These are phyloP conservation scores for Leucocoprinus sp. DNA, from an alignment of 768 basidiomycete species.

Conservation along the genomic window DNA sequence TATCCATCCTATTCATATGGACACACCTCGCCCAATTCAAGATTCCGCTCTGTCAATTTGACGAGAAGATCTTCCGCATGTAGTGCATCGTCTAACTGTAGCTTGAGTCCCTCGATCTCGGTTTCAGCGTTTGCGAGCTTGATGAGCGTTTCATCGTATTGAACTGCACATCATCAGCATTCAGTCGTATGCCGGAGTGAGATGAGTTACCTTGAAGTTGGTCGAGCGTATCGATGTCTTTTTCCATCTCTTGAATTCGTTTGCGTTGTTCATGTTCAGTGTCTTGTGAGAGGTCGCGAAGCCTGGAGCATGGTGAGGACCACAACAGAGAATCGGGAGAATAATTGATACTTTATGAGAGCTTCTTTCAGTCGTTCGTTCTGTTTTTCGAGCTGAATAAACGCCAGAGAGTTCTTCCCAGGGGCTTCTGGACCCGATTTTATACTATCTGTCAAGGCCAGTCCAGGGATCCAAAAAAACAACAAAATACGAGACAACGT, in stretches of 20 bases:
- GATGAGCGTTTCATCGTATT: conserved; percentile 71
- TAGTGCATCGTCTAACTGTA: conserved; percentile 90
- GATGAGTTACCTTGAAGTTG: conserved; percentile 60
- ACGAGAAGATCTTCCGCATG: conserved; percentile 97
- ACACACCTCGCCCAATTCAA: conserved; percentile 80
- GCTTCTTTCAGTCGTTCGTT: conserved; percentile 96
- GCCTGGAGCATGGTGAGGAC: conserved; percentile 29
- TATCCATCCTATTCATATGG: no score
- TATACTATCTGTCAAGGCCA: not conserved
- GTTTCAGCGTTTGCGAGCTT: conserved; percentile 84
- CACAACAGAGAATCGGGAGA: not conserved
- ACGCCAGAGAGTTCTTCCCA: conserved; percentile 53
- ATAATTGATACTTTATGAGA: conserved; percentile 48
- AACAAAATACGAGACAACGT: not conserved
- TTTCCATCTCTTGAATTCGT: conserved; percentile 83
- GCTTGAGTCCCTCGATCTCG: conserved; percentile 89
- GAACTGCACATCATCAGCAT: conserved; percentile 36
- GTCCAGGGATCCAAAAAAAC: not conserved
- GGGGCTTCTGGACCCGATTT: conserved; percentile 21
- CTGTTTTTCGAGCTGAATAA: conserved; percentile 91
- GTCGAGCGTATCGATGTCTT: conserved; percentile 69
- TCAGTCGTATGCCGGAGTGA: conserved; percentile 8
- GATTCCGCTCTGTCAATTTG: conserved; percentile 88
- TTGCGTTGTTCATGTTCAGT: conserved; percentile 78
- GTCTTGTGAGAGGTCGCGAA: conserved; percentile 85